Base-by-base conservation (phyloP, 2,329 filamentous ascomycete species). In the Pyrenophora tritici-repentis region DNA sequence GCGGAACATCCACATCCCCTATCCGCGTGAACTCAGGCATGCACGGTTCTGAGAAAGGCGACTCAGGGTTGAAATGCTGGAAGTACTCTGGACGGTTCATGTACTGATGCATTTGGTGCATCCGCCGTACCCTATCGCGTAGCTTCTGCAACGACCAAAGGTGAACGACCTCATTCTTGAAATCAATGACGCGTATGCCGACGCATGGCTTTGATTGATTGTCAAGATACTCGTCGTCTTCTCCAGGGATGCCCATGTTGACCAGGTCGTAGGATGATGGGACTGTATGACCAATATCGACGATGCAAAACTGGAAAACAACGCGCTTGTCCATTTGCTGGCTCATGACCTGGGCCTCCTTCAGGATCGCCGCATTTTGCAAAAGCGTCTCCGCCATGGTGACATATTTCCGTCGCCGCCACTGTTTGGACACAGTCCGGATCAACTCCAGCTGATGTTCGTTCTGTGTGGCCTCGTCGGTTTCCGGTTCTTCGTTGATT, bases 321-420 rank as follows among this genome's bases (percentile, higher is more conserved):
- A 97, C 89, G 59, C 86, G 86, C 72, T 97, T 94, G 62, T 94
- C 90, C 78, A 99, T 89, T 65, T 96, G 90, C 63, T 96, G 93
- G 76, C 92, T 96, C 90, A 99, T 94, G 54, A 99, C 87, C 69
- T 99, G 94, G 1, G 94, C 94, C 74, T 99, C 94, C 72, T 99
- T 99, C 51, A 99, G 75, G 22, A 87, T 84, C 6, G 90, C 86
- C 2, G 93, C 93, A 70, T 96, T 88, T 68, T 96, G 91, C 38
- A 99, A 79, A 22, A 97, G 87, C 2, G 87, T 85, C 73, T 97
- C 94, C 3, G 93, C 92, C 90, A 99, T 96, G 47, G 88, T 87
- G 50, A 99, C 91, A 65, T 93, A 97, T 66, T 90, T 89, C 24
- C 90, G 86, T 61, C 88, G 83, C 55, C 86, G 86, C 94, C 94